Conservation (phyloP, 305 asterid species). For the Rubia tinctorum region DNA sequence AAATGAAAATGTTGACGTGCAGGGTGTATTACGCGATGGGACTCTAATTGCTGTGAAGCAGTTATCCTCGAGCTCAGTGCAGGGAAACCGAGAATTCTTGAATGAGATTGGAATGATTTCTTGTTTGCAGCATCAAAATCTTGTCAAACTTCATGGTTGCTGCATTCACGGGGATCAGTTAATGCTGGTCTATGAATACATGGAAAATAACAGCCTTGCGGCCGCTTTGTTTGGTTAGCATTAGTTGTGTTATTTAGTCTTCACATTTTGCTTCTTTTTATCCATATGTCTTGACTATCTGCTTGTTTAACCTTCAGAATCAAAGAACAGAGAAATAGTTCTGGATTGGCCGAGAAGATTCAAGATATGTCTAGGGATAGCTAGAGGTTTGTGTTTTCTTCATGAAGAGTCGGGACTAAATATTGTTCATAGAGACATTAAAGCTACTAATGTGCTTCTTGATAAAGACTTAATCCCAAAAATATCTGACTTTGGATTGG, state of each 20-base stretch:
- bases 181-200: conserved; percentile 79
- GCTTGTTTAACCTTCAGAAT: conserved; percentile 31
- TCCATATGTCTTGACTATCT: neutral
- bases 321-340: conserved; percentile 45
- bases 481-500: conserved; percentile 95
- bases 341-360: conserved; percentile 87
- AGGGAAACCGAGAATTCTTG: conserved; percentile 85
- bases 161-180: conserved; percentile 87
- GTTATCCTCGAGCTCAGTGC: conserved; percentile 81
- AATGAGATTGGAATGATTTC: conserved; percentile 94
- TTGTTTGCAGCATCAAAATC: conserved; percentile 85
- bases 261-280: neutral
- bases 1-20: conserved; percentile 17
- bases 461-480: conserved; percentile 74
- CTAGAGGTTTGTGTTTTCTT: conserved; percentile 84
- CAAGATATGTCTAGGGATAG: conserved; percentile 72
- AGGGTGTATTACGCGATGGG: conserved; percentile 82
- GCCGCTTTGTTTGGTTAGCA: conserved; percentile 56
- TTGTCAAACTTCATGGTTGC: conserved; percentile 89
- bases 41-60: conserved; percentile 87
- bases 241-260: neutral
- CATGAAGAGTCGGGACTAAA: conserved; percentile 86
- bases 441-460: conserved; percentile 87
- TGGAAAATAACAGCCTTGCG: conserved; percentile 97
- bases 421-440: conserved; percentile 94